Evolutionary conservation across 441 rosid genomes (phyloP).

Genomic region (Populus hybrid): DNA sequence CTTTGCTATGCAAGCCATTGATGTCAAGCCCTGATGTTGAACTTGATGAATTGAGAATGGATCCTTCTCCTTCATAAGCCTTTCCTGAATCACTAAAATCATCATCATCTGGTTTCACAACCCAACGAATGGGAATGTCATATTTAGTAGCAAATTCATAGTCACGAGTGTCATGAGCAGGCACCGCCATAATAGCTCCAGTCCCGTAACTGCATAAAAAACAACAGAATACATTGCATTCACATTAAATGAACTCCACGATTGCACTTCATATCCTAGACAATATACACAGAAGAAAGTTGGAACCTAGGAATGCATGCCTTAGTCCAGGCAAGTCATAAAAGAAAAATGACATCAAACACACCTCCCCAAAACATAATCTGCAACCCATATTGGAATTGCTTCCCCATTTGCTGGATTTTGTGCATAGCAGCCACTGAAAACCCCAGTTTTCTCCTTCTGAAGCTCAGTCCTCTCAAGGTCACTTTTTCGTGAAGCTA

Average conservation of each 20-base stretch:
- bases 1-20: slow-evolving; percentile 64
- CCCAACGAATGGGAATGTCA: slow-evolving; percentile 63
- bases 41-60: slow-evolving; percentile 60
- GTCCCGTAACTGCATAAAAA: slow-evolving; percentile 79
- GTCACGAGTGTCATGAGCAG: slow-evolving; percentile 90
- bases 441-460: slow-evolving; percentile 91
- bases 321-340: neutral
- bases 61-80: slow-evolving; percentile 70
- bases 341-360: slow-evolving; percentile 14
- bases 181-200: slow-evolving; percentile 98
- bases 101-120: slow-evolving; percentile 55
- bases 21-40: slow-evolving; percentile 62
- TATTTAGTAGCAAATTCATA: slow-evolving; percentile 78
- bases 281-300: slow-evolving; percentile 4
- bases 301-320: neutral
- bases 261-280: neutral
- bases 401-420: slow-evolving; percentile 89
- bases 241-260: neutral
- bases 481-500: slow-evolving; percentile 81
- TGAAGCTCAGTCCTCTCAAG: slow-evolving; percentile 98
- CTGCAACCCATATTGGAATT: slow-evolving; percentile 96
- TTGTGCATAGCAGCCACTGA: slow-evolving; percentile 76
- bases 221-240: slow-evolving; percentile 14
- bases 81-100: slow-evolving; percentile 36
- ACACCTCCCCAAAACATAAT: slow-evolving; percentile 90